phyloP scores from a whole-genome alignment of 2,329 filamentous ascomycete genomes.

The Fusarium continuum region DNA sequence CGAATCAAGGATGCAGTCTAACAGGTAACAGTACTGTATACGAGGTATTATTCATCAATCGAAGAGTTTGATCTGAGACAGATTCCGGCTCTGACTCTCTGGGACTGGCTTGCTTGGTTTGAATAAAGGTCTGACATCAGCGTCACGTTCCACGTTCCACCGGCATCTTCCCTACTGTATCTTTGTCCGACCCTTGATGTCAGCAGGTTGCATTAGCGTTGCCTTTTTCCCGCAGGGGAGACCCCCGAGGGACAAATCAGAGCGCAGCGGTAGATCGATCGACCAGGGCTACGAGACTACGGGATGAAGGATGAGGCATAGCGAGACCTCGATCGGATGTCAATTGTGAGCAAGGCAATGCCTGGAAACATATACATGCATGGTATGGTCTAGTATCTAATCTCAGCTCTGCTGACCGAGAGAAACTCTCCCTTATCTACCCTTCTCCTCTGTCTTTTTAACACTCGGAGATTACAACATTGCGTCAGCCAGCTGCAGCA shows the following conservation, averaged over 20 bases:
- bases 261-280: background rate
- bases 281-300: background rate
- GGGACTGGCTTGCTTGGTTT: background rate
- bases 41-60: no score
- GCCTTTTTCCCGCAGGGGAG: background rate
- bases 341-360: conserved; percentile 11
- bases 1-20: no score
- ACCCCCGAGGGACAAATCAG: background rate
- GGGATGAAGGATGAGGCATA: background rate
- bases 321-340: no score
- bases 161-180: background rate
- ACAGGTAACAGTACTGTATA: no score
- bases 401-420: background rate
- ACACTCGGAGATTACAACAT: background rate
- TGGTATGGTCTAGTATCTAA: background rate
- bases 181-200: conserved; percentile 20
- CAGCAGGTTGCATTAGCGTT: conserved; percentile 41
- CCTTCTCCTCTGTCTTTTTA: background rate
- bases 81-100: background rate
- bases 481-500: conserved; percentile 10
- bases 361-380: no score
- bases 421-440: background rate
- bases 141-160: background rate
- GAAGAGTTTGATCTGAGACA: background rate
- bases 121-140: conserved; percentile 33